Base-by-base conservation (phyloP, 2,329 filamentous ascomycete species). In the Fusarium anthophilum region DNA sequence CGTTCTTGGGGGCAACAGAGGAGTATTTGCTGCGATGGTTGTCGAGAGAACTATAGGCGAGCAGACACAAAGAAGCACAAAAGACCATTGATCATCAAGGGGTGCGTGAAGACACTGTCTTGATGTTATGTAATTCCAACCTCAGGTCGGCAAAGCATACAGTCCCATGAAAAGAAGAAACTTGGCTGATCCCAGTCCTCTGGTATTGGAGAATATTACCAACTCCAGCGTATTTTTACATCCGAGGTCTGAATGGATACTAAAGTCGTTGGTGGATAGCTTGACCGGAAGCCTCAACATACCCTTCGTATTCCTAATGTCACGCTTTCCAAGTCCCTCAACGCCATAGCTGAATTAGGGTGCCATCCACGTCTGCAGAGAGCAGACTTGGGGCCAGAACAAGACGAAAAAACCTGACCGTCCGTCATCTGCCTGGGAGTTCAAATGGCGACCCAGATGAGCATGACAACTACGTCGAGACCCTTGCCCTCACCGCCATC, bases 391-490 rank as follows among this genome's bases (percentile, higher is more conserved):
- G 66, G 35, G 64, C 53, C 50, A 69, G 63, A 64, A 54, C 45
- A 61, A 55, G 47, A 44, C 51, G 48, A 60, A 45, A 43, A 47
- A 58, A 63, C 63, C 55, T 56, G 48, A 63, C 51, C 63, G 58
- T 43, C 51, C 54, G 55, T 57, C 39, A 41, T 39, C 44, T 30
- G 28, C 30, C 37, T 43, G 44, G 24, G 26, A 59, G 30, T 61
- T 79, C 85, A 92, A 77, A 93, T 87, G 55, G 89, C 91, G 76
- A 96, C 90, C 94, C 94, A 96, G 81, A 95, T 93, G 77, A 93
- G 86, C 85, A 91, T 92, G 78, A 93, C 87, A 63, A 93, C 90
- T 57, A 93, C 89, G 76, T 93, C 91, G 83, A 93, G 86, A 43
- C 91, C 91, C 85, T 91, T 92, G 78, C 82, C 84, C 81, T 91